Base-by-base conservation (phyloP, 2,329 filamentous ascomycete species). In the Scedosporium boydii region DNA sequence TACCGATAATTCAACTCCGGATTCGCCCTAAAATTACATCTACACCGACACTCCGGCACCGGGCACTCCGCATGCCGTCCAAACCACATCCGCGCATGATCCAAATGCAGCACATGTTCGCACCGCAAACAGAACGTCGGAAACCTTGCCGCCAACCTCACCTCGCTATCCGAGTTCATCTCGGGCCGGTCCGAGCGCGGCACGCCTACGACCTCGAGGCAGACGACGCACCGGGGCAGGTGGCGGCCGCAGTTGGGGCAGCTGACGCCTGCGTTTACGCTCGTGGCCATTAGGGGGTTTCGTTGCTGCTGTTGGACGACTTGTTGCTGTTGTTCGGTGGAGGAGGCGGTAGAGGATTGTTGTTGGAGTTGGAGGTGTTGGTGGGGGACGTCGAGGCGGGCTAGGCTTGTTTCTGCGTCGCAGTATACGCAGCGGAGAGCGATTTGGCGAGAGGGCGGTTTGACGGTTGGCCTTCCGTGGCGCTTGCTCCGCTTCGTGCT, bases 341-440 rank as follows among this genome's bases (percentile, higher is more conserved):
- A 41, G 38, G 59, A 41, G 21, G 26, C 6, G 18, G 23, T 23
- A 23, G 23, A 23, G 23, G 14, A 26, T 42, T 38, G 58, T 58
- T 4, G 58, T 42, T 4, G 62, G 44, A 14, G 51, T 51, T 6
- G 60, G 60, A 55, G 59, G 4, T 56, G 48, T 66, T 61, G 46
- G 62, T 64, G 10, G 46, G 62, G 38, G 38, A 56, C 64, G 57
- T 66, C 66, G 61, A 68, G 68, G 60, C 70, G 75, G 63, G 77
- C 76, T 26, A 82, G 75, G 41, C 78, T 81, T 59, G 81, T 81
- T 70, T 84, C 80, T 41, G 82, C 80, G 68, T 89, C 86, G 75
- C 90, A 95, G 75, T 90, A 90, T 58, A 88, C 82, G 74, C 90
- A 95, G 57, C 89, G 84, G 58, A 95, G 82, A 4, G 87, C 85